Evolutionary conservation across 495 filamentous ascomycete species (phyloP), one percentile per base, ranked within the genome.

Genomic region (Aspergillus ellipticus): DNA sequence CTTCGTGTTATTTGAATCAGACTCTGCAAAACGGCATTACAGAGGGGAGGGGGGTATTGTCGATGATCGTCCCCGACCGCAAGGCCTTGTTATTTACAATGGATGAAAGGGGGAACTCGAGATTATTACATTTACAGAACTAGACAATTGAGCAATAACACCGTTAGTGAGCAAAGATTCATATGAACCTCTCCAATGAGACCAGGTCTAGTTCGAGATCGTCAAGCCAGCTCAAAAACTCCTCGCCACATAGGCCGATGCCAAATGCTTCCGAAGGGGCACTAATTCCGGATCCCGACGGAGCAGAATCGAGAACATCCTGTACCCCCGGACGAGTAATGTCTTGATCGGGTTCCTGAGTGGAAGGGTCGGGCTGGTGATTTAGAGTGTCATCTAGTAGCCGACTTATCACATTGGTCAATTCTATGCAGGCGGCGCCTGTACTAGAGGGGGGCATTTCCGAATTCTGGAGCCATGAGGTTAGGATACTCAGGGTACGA

Each of bases 311-410:
- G 1, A 3, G 20, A 0, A 21, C 1, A 29, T 48, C 45, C 6
- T 21, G 45, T 6, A 28, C 22, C 22, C 1, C 13, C 21, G 43
- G 43, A 47, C 0, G 10, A 13, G 20, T 8, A 24, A 15, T 20
- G 8, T 20, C 13, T 4, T 21, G 4, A 17, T 6, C 21, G 2
- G 19, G 10, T 2, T 28, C 24, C 45, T n/a, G 20, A 2, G 17
- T 21, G 3, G 6, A 5, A 4, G n/a, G 9, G 4, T 22, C 45
- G 4, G 20, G 56, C 24, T 56, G 53, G 33, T 53, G 42, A 31
- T 60, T 35, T 15, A 60, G 43, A 5, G 49, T 47, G n/a, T 55
- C 53, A 37, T 60, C 53, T 15, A 60, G 45, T 10, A 60, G 43
- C 22, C 49, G 39, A 17, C 48, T 35, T 3, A 50, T 41, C 8